Conservation (phyloP, 2,329 filamentous ascomycete genomes). For the Fusarium tuaranense region DNA sequence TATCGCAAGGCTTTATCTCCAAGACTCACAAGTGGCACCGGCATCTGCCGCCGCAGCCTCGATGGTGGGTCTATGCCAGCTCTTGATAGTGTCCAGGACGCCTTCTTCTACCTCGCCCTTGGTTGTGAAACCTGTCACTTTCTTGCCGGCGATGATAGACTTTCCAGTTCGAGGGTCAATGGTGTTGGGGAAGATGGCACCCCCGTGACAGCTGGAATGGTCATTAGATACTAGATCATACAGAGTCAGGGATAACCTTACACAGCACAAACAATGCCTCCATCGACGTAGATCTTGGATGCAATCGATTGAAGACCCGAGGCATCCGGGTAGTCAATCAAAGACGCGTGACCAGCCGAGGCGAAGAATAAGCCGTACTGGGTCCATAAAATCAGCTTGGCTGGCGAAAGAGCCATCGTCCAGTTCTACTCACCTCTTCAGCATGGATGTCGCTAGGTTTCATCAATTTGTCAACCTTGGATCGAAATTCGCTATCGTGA, state of each 20-base stretch:
- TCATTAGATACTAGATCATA: not conserved
- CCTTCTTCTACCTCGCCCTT: not conserved
- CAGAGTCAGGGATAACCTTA: not conserved
- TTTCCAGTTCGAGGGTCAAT: not conserved
- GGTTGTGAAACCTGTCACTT: not conserved
- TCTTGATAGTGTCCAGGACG: not conserved
- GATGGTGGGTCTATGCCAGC: not conserved
- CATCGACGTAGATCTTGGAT: not conserved
- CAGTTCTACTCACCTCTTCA: not conserved
- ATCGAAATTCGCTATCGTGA: slow-evolving; percentile 54
- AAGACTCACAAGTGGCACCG: not conserved
- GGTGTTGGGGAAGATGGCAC: not conserved
- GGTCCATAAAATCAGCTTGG: not conserved
- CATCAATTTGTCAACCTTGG: slow-evolving; percentile 57
- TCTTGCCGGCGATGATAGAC: not conserved
- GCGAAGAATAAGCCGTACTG: slow-evolving; percentile 36
- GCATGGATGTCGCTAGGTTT: slow-evolving; percentile 48
- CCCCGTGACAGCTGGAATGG: not conserved
- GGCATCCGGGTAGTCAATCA: not conserved
- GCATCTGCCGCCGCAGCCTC: not conserved
- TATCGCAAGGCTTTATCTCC: not conserved
- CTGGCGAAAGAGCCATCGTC: too few species aligned
- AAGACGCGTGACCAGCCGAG: not conserved
- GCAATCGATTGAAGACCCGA: not conserved
- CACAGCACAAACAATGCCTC: not conserved